These are phyloP conservation scores for Termitomyces sp. DNA, from an alignment of 768 basidiomycete species.

Conservation along the genomic window DNA sequence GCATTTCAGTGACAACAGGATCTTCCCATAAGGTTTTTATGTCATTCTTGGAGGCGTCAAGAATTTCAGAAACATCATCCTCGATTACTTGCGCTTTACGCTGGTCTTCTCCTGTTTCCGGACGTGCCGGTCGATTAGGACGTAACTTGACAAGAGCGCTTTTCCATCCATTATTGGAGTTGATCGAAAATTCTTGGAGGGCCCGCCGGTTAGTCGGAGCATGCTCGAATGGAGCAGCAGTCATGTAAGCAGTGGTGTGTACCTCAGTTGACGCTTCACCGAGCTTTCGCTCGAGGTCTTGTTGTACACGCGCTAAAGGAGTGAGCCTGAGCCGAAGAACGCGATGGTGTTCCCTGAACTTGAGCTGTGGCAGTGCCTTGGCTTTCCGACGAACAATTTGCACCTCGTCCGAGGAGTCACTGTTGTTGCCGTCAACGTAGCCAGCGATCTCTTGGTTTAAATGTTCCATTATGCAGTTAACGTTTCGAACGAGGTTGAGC, in stretches of 20 bases:
- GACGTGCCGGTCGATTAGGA: conserved; percentile 25
- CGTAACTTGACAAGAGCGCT: conserved; percentile 54
- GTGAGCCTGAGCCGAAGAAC: conserved; percentile 53
- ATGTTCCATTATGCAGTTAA: conserved; percentile 57
- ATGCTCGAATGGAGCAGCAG: conserved; percentile 37
- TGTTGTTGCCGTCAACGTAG: conserved; percentile 18
- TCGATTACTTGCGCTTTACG: conserved; percentile 37
- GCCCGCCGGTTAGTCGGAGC: conserved; percentile 17
- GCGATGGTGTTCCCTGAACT: conserved; percentile 60
- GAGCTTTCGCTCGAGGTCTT: conserved; percentile 53
- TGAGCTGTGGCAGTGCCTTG: conserved; percentile 35
- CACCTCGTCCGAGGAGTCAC: conserved; percentile 37
- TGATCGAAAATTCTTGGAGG: conserved; percentile 51
- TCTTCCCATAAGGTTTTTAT: conserved; percentile 71
- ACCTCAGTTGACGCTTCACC: conserved; percentile 56
- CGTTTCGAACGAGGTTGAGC: conserved; percentile 74
- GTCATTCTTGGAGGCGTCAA: conserved; percentile 58
- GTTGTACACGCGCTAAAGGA: conserved; percentile 53
- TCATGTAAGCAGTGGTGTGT: conserved; percentile 31
- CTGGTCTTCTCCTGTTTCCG: conserved; percentile 13
- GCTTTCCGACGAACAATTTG: conserved; percentile 25
- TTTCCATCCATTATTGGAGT: conserved; percentile 65
- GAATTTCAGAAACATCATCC: conserved; percentile 52
- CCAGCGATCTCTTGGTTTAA: conserved; percentile 53
- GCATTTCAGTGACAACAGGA: conserved; percentile 52